A percentile compares a stretch with the other conserved stretches of the same genome.
Evolutionary conservation across 768 basidiomycete species (phyloP).

Genomic region (Vararia minispora): DNA sequence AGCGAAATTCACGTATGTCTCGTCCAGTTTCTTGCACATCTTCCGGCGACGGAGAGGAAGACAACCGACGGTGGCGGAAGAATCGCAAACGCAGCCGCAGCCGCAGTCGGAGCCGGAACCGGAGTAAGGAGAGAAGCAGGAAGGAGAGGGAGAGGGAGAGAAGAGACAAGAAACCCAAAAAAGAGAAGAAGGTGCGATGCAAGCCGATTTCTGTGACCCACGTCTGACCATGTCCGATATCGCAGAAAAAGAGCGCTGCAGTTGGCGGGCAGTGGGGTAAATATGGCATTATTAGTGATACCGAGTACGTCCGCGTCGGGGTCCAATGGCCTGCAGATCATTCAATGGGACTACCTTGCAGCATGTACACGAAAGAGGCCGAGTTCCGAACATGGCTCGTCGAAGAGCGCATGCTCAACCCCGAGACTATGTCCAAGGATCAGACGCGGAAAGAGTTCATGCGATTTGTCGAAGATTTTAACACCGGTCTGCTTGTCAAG

Average conservation of each 20-base stretch:
- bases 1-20: no score
- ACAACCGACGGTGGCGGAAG: slow-evolving; percentile 32
- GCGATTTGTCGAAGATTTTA: slow-evolving; percentile 73
- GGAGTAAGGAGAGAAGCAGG: slow-evolving; percentile 22
- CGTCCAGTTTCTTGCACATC: no score
- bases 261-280: slow-evolving; percentile 77
- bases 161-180: slow-evolving; percentile 52
- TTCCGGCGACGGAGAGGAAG: neutral
- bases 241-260: slow-evolving; percentile 42
- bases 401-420: slow-evolving; percentile 86
- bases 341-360: no score
- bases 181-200: slow-evolving; percentile 52
- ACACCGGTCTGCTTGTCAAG: slow-evolving; percentile 44
- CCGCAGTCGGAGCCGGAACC: slow-evolving; percentile 23
- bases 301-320: slow-evolving; percentile 50
- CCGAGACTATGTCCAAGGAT: slow-evolving; percentile 80
- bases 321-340: no score
- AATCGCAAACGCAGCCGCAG: slow-evolving; percentile 26
- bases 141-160: slow-evolving; percentile 52
- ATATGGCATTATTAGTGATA: slow-evolving; percentile 76
- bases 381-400: slow-evolving; percentile 92
- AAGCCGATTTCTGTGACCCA: neutral
- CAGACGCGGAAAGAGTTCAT: slow-evolving; percentile 79
- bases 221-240: slow-evolving; percentile 1
- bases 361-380: slow-evolving; percentile 70